Evolutionary conservation across 139 green algal species (phyloP).

Genomic region (Zygnema cylindricum): DNA sequence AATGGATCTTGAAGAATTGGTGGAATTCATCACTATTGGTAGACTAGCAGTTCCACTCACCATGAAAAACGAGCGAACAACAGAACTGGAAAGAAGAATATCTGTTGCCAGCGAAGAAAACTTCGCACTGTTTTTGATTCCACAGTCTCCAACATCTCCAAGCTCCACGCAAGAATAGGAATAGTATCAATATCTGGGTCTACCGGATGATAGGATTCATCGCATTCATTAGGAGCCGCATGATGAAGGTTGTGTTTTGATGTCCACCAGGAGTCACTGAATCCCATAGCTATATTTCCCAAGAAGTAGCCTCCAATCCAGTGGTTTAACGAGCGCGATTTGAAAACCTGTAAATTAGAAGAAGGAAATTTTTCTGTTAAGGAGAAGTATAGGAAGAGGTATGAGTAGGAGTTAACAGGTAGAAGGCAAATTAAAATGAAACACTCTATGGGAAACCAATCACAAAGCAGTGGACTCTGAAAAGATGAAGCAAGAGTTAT

Average conservation of each 20-base stretch:
- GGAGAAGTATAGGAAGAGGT: too few relatives aligned
- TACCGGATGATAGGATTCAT: conserved; percentile 61
- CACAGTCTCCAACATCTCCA: conserved; percentile 65
- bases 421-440: too few relatives aligned
- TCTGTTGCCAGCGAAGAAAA: conserved; percentile 67
- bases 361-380: too few relatives aligned
- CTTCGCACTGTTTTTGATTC: conserved; percentile 43
- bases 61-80: conserved; percentile 73
- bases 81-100: conserved; percentile 76
- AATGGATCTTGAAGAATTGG: background rate
- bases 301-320: conserved; percentile 66
- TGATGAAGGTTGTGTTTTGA: conserved; percentile 83
- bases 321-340: conserved; percentile 64
- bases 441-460: too few relatives aligned
- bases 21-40: background rate
- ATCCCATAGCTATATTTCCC: conserved; percentile 68
- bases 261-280: conserved; percentile 79
- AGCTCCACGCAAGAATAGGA: conserved; percentile 75
- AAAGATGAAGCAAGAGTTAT: too few relatives aligned
- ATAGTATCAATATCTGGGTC: conserved; percentile 85
- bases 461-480: too few relatives aligned
- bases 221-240: conserved; percentile 74
- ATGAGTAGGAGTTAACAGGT: too few relatives aligned
- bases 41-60: conserved; percentile 30
- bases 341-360: conserved; percentile 69